Evolutionary conservation across 2,329 filamentous ascomycete genomes (phyloP), one percentile per base, ranked within the genome.

Genomic region (Colletotrichum brevisporum): DNA sequence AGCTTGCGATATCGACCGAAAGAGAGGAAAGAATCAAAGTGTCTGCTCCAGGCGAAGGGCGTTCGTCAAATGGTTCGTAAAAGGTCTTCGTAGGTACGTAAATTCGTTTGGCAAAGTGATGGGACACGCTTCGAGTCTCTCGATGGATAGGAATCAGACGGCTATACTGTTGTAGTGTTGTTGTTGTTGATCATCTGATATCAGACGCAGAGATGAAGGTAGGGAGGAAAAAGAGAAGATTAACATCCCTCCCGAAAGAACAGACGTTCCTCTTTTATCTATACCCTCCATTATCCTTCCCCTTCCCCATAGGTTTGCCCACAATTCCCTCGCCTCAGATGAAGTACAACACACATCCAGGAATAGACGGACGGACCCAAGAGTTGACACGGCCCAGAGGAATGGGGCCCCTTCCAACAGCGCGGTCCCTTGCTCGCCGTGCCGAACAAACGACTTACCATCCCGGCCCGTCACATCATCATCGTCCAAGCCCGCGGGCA

Each of bases 121-220:
- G 6, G 27, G 31, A 36, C 31, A 53, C 27, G 47, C 65, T 64
- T 62, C 18, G 18, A 45, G 53, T 59, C 53, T 43, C 50, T 58
- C 6, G 58, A 48, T 41, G 41, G 18, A 55, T 27, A 10, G 59
- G 24, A 36, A 36, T 36, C 9, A 16, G 16, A 21, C 3, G 15
- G n/a, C 15, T 27, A 16, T 8, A 6, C 18, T 26, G 26, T 13
- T 21, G 43, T 16, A 41, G 6, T 15, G 24, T 31, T 18, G 47
- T 27, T 43, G 36, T 65, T 54, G 36, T 26, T n/a, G 24, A 68
- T 65, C 41, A 56, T 55, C 50, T 41, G 61, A 65, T 51, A 50
- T 60, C 61, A 69, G 50, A 59, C 50, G 31, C 61, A 55, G 24
- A 56, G 31, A 52, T 27, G 15, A 52, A 52, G 12, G 10, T 12